Conservation (phyloP, 2,329 filamentous ascomycete genomes). For the Monosporascus sp. region DNA sequence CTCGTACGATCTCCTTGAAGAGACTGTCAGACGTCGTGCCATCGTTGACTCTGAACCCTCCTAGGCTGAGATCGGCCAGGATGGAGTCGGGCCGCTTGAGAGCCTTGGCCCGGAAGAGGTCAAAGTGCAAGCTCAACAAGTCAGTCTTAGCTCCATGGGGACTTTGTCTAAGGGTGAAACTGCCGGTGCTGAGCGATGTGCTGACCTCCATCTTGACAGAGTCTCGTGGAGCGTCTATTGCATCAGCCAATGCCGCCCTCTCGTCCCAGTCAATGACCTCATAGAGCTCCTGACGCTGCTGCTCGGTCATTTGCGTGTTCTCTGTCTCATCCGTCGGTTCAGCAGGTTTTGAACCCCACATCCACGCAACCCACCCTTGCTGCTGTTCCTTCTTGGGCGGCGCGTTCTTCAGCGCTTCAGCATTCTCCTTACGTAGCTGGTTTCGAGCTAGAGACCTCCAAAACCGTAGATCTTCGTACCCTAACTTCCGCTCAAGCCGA, state of each 20-base stretch:
- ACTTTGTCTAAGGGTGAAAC: constrained; percentile 86
- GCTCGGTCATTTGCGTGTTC: constrained; percentile 84
- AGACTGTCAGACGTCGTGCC: constrained; percentile 87
- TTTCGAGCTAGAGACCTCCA: constrained; percentile 94
- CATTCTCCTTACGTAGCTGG: constrained; percentile 90
- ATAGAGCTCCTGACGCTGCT: constrained; percentile 94
- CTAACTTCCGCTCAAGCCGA: constrained; percentile 77
- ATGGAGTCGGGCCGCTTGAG: constrained; percentile 88
- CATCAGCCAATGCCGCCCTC: constrained; percentile 81
- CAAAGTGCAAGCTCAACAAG: constrained; percentile 86
- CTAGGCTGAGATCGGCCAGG: constrained; percentile 81
- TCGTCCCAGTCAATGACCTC: constrained; percentile 98
- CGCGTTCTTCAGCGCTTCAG: constrained; percentile 70
- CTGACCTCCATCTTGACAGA: constrained; percentile 90
- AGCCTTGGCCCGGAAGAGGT: constrained; percentile 86
- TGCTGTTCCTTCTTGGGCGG: constrained; percentile 53
- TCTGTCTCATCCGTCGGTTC: constrained; percentile 58
- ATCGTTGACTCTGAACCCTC: constrained; percentile 89
- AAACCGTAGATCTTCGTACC: constrained; percentile 93
- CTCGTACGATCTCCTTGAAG: constrained; percentile 90
- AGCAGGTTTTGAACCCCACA: constrained; percentile 73
- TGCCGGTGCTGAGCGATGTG: constrained; percentile 88
- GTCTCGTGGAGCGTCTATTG: constrained; percentile 84
- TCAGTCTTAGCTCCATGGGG: constrained; percentile 74
- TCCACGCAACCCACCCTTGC: constrained; percentile 87